These are phyloP conservation scores for Escallonia rubra DNA, from an alignment of 129 eudicot genomes.

Conservation along the genomic window DNA sequence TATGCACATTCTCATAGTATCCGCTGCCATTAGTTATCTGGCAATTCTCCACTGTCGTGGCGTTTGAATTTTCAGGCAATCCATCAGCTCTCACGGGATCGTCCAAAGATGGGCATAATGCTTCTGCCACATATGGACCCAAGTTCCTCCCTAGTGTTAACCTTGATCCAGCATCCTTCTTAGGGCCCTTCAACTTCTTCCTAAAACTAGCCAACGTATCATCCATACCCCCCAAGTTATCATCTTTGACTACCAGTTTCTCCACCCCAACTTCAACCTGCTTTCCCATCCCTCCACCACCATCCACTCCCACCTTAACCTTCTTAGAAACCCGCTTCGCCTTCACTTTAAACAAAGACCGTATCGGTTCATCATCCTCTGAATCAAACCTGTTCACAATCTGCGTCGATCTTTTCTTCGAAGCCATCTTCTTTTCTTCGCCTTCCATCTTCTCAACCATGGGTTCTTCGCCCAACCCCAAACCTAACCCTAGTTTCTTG, in stretches of 20 bases:
- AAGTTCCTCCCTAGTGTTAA: constrained; percentile 11
- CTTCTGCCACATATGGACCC: constrained; percentile 20
- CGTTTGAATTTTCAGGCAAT: constrained; percentile 20
- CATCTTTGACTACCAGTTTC: constrained; percentile 22
- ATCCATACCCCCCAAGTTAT: constrained; percentile 75
- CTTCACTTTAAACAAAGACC: constrained; percentile 66
- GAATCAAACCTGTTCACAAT: constrained; percentile 34
- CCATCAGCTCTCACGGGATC: constrained; percentile 26
- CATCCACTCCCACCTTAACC: constrained; percentile 49
- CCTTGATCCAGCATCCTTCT: constrained; percentile 43
- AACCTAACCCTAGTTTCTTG: constrained; percentile 45
- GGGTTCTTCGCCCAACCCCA: constrained; percentile 35
- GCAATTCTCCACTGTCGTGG: constrained; percentile 5
- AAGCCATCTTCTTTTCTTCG: constrained; percentile 37
- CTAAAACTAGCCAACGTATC: constrained; percentile 85
- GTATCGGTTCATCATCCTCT: constrained; percentile 84
- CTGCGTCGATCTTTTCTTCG: constrained; percentile 42
- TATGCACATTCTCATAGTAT: not conserved
- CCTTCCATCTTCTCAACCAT: constrained; percentile 62
- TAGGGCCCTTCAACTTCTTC: constrained; percentile 88
- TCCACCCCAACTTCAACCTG: constrained; percentile 18
- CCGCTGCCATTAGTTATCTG: not conserved
- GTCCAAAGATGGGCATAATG: constrained; percentile 18
- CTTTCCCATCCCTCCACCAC: constrained; percentile 25
- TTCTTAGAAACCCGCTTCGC: constrained; percentile 52